A percentile compares a stretch with the other conserved stretches of the same genome.
Conservation (phyloP, 768 basidiomycete genomes). For the Termitomyces sp. region DNA sequence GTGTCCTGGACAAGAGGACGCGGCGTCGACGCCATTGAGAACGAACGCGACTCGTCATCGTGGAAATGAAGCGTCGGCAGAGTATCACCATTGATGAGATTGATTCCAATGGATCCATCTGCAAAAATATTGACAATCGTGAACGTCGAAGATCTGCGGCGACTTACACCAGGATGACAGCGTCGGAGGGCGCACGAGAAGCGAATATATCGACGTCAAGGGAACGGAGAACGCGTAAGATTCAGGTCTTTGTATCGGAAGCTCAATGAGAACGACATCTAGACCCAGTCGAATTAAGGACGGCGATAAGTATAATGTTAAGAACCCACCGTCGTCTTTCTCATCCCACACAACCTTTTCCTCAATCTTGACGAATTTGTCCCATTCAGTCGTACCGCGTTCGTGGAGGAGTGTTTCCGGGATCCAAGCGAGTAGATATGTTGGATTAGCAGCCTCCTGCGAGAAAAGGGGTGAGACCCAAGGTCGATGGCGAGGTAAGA, state of each 20-base stretch:
- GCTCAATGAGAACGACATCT: constrained; percentile 85
- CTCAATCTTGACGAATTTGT: constrained; percentile 86
- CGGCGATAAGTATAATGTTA: not conserved
- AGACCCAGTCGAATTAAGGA: not conserved
- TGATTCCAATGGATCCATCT: constrained; percentile 89
- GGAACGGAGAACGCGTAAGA: constrained; percentile 97
- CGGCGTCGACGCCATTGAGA: constrained; percentile 46
- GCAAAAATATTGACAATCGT: constrained; percentile 2
- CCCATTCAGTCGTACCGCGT: constrained; percentile 79
- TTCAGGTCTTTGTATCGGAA: constrained; percentile 79
- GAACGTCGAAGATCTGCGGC: constrained; percentile 12
- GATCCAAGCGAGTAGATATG: constrained; percentile 88
- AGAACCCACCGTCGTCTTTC: constrained; percentile 64
- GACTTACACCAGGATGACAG: constrained; percentile 75
- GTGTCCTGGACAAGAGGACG: constrained; percentile 27
- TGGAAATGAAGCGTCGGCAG: constrained; percentile 93
- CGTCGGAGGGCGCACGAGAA: constrained; percentile 80
- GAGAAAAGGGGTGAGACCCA: constrained; percentile 1
- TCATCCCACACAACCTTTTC: constrained; percentile 53
- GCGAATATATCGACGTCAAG: constrained; percentile 82
- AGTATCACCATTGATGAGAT: constrained; percentile 80
- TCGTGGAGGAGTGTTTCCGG: constrained; percentile 82
- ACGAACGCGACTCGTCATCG: constrained; percentile 91
- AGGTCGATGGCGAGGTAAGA: not conserved
- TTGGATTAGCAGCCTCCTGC: constrained; percentile 71